Percentiles rank a stretch among this genome's conserved stretches.
phyloP scores from a whole-genome alignment of 2,329 filamentous ascomycete genomes.

The Colletotrichum australisinense region DNA sequence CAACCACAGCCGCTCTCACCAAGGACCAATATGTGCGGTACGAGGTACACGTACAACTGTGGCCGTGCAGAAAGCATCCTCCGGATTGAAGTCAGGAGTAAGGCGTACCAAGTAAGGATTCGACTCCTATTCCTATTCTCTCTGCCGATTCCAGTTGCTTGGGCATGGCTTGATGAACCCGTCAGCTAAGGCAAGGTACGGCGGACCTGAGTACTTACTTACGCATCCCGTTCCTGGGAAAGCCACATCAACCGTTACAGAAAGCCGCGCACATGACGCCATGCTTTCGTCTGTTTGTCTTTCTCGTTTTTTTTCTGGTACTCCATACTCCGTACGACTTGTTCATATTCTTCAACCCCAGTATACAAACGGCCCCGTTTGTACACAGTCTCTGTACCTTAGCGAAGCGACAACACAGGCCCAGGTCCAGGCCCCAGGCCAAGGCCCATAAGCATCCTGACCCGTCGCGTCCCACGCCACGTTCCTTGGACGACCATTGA shows the following conservation, averaged over 20 bases:
- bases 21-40: too few relatives aligned
- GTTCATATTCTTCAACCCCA: background rate
- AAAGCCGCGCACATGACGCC: too few relatives aligned
- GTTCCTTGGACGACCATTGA: background rate
- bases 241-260: too few relatives aligned
- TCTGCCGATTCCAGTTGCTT: background rate
- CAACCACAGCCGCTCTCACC: background rate
- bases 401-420: background rate
- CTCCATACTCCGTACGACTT: background rate
- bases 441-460: background rate
- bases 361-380: background rate
- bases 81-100: background rate
- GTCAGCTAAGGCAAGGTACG: too few relatives aligned
- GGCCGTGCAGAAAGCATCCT: background rate
- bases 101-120: background rate
- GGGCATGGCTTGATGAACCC: background rate
- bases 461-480: background rate
- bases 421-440: background rate
- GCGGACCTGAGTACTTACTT: too few relatives aligned
- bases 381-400: background rate
- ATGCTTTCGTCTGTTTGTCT: background rate
- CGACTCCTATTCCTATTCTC: background rate
- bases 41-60: background rate
- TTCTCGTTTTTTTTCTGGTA: background rate
- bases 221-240: too few relatives aligned